Conservation (phyloP, 78 protist genomes). For the Bodo saltans region DNA sequence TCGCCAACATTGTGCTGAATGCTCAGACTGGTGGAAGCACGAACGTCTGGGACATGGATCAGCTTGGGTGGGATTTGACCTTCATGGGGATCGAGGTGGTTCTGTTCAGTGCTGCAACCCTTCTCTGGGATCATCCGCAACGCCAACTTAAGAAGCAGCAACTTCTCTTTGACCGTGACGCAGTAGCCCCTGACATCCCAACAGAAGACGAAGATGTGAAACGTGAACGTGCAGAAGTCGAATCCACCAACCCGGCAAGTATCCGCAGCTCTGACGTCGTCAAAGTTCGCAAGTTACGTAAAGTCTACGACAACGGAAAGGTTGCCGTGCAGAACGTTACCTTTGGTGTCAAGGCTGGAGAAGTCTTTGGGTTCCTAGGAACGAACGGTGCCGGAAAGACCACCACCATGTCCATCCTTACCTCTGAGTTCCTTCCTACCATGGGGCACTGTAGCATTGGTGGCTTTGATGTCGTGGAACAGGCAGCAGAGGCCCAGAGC, state of each 20-base stretch:
- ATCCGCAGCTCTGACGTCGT: too few species aligned
- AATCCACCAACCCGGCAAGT: too few species aligned
- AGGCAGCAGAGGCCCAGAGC: neutral
- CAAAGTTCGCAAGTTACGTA: neutral
- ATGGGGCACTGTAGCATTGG: neutral
- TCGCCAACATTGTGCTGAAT: neutral
- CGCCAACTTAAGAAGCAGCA: too few species aligned
- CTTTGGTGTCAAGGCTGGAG: constrained; percentile 6
- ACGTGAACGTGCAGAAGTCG: neutral
- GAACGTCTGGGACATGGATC: neutral
- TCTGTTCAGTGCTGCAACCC: neutral
- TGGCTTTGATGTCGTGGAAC: neutral
- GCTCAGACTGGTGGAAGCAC: neutral
- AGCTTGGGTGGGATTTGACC: neutral
- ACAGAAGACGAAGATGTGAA: neutral
- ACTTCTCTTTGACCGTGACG: neutral
- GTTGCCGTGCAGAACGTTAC: neutral
- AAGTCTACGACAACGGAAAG: neutral
- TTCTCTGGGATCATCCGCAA: neutral
- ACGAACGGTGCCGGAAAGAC: constrained; percentile 91
- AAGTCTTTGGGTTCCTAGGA: constrained; percentile 49
- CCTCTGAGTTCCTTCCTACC: constrained; percentile 42
- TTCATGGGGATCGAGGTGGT: neutral
- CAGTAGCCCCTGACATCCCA: neutral
- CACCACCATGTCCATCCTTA: constrained; percentile 68